Evolutionary conservation across 2,329 filamentous ascomycete genomes (phyloP), one percentile per base, ranked within the genome.

Genomic region (Sclerotinia spermophila): DNA sequence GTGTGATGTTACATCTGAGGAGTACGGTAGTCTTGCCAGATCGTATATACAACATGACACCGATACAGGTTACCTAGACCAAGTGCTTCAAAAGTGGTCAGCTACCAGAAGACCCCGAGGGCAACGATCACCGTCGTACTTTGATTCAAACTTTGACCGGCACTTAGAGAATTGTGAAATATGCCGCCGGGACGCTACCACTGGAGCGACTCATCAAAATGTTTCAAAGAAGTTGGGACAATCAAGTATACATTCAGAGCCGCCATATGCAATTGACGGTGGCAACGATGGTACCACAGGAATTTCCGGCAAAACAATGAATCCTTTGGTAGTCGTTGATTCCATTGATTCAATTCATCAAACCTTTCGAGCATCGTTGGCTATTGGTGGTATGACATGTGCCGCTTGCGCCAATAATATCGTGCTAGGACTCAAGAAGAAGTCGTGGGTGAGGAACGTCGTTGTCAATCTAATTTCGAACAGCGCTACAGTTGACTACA

Each of bases 321-420:
- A 67, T 27, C 65, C 76, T 24, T 70, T 78, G 59, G 78, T 83
- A 15, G 78, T 79, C 8, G 75, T 83, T 45, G 81, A 82, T 65
- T 76, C 78, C 27, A 78, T 77, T 7, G 35, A 60, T 67, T 67
- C 64, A 13, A 53, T 69, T n/a, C 77, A 76, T 13, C 75, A 78
- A 30, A 72, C 79, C n/a, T 89, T 85, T 83, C 80, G 83, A 53
- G 86, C 83, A 2, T 84, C 82, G 0, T 73, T 89, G 17, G 79
- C 83, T 38, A 83, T 88, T 71, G 83, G 81, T 33, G 86, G 86
- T 11, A 88, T 88, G 86, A 87, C 84, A 59, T 88, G 86, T 78
- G 83, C 84, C 42, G 83, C 85, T 24, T 88, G 86, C 75, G 82
- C 81, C 19, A 82, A 82, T 71, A 80, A 82, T 3, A 81, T 88